These are phyloP conservation scores for Forsythia viridissima DNA, from an alignment of 257 asterid genomes.

Conservation along the genomic window DNA sequence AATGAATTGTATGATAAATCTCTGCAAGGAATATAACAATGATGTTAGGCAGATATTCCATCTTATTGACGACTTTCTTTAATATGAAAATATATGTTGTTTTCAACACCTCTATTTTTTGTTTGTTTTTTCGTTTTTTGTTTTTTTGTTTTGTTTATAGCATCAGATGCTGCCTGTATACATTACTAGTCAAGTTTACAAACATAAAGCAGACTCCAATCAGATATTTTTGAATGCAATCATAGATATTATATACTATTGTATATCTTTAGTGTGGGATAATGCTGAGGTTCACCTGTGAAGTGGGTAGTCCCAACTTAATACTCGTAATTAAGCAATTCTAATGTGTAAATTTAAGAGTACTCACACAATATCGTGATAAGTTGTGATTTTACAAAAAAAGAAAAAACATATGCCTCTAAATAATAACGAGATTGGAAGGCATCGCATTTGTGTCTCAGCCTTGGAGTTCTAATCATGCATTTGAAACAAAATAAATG, in stretches of 20 bases:
- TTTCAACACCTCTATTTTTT: not conserved
- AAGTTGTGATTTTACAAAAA: not conserved
- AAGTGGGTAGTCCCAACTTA: not conserved
- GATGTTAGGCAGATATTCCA: not conserved
- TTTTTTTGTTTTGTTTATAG: not conserved
- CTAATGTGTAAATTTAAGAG: not conserved
- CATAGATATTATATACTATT: not conserved
- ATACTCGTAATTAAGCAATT: not conserved
- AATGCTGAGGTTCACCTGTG: not conserved
- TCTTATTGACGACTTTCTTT: not conserved
- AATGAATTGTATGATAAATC: slow-evolving; percentile 52
- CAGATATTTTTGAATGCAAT: not conserved
- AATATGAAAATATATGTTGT: not conserved
- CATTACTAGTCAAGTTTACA: not conserved
- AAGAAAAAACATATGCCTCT: not conserved
- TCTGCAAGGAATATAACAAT: slow-evolving; percentile 19
- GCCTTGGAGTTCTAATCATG: not conserved
- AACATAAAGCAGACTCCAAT: not conserved
- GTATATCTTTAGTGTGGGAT: not conserved
- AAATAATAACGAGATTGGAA: not conserved
- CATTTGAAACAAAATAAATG: not conserved
- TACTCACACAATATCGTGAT: not conserved
- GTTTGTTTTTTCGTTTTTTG: too few species aligned
- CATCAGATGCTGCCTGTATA: not conserved
- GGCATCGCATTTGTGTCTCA: not conserved